These are phyloP conservation scores for Pichia cabralensis DNA, from an alignment of 805 yeast species.

Conservation along the genomic window DNA sequence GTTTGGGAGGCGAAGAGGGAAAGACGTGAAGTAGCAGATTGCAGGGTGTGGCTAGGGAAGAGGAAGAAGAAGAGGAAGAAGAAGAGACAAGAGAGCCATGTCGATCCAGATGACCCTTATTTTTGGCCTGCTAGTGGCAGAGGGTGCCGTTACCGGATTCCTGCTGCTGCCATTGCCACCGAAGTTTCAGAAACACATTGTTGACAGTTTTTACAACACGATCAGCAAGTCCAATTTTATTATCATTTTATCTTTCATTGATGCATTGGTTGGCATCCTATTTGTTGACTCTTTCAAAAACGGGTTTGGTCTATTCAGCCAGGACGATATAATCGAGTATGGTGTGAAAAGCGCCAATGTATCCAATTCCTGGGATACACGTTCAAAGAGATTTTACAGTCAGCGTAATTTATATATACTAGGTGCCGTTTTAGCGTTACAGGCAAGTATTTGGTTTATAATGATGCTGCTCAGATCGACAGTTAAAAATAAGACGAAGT, in stretches of 20 bases:
- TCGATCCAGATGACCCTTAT: conserved; percentile 24
- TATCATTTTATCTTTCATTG: conserved; percentile 33
- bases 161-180: conserved; percentile 43
- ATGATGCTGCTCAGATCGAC: conserved; percentile 34
- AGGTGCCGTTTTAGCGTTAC: conserved; percentile 43
- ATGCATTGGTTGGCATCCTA: conserved; percentile 27
- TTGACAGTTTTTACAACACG: conserved; percentile 23
- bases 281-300: conserved; percentile 35
- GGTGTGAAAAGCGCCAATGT: too few species aligned
- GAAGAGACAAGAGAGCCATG: conserved; percentile 15
- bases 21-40: too few species aligned
- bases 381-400: conserved; percentile 43
- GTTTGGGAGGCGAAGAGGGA: too few species aligned
- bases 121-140: conserved; percentile 34
- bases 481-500: conserved; percentile 29
- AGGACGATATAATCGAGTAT: conserved; percentile 9
- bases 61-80: too few species aligned
- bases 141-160: conserved; percentile 33
- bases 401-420: conserved; percentile 47
- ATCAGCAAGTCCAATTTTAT: conserved; percentile 28
- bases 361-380: conserved; percentile 22
- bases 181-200: conserved; percentile 29
- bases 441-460: conserved; percentile 35
- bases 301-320: conserved; percentile 14
- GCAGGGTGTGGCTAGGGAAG: too few species aligned